A percentile compares a stretch with the other conserved stretches of the same genome.
phyloP scores from a whole-genome alignment of 116 monocot species.

The Cymodocea nodosa region DNA sequence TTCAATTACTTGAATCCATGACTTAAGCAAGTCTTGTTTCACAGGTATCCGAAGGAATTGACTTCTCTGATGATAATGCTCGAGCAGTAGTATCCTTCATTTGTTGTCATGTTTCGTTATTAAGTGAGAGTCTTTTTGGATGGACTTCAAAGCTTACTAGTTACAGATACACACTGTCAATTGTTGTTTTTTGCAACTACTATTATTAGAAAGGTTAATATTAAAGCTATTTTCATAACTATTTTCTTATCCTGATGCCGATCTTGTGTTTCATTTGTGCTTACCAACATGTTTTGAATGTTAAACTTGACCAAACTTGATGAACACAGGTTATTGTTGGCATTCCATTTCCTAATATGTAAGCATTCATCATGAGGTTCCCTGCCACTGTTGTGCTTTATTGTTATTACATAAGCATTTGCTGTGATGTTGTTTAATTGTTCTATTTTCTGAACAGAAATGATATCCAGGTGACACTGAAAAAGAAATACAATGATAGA shows the following conservation, averaged over 20 bases:
- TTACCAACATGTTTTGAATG: not conserved
- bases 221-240: no score
- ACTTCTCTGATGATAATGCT: constrained; percentile 97
- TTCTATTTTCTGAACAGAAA: constrained; percentile 31
- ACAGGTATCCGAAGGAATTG: constrained; percentile 97
- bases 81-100: constrained; percentile 96
- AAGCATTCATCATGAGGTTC: constrained; percentile 24
- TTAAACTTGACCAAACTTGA: constrained; percentile 38
- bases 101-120: no score
- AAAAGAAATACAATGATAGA: constrained; percentile 91
- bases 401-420: not conserved
- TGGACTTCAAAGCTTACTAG: no score
- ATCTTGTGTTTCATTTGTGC: not conserved
- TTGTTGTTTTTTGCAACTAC: no score
- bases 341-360: constrained; percentile 97
- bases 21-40: not conserved
- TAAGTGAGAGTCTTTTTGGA: no score
- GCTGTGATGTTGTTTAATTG: constrained; percentile 4
- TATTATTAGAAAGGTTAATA: no score
- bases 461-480: constrained; percentile 80
- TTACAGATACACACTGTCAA: no score
- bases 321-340: constrained; percentile 80
- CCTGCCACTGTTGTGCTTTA: not conserved
- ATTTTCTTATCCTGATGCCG: no score
- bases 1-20: no score